Evolutionary conservation across 257 asterid genomes (phyloP), one percentile per base, ranked within the genome.

Genomic region (Solanum rostratum): DNA sequence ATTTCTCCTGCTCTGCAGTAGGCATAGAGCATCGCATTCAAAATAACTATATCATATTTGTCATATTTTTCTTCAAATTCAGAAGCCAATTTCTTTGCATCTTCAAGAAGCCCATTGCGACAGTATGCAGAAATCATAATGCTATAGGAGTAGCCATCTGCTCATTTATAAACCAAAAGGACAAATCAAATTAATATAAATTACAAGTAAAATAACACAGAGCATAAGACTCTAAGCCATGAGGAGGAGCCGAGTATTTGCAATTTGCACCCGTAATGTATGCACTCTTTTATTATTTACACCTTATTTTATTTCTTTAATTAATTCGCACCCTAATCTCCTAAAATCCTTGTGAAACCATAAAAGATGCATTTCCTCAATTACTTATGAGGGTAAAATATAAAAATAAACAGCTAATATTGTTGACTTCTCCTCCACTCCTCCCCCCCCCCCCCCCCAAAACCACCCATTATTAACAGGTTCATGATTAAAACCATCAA

Each of bases 101-200:
- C 99, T 91, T 93, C 92, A 82, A 96, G 81, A 86, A 88, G 91
- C 84, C 94, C 91, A 80, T 85, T n/a, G 46, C 95, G 98, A 85
- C 98, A 95, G 85, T 92, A 91, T 84, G 98, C 98, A 50, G 98
- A 90, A 85, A 96, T 96, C 99, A 96, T 94, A 73, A 96, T 96
- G 87, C 98, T 95, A 89, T 96, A 92, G 92, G 95, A 93, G 90
- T 90, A 96, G 79, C 99, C 99, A 73, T 93, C 99, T 96, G 88
- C 90, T 74, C 9, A 73, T 73, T n/a, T 45, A 45, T 12, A 45
- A 45, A 74, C 60, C 59, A 45, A 74, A 87, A 54, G 82, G 74
- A 83, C 81, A 68, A 87, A 79, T 80, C 84, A 87, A 66, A 81
- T 79, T 79, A 86, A 80, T 79, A 84, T 30, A 59, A 83, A 86